Evolutionary conservation across 1,284 basidiomycete genomes (phyloP).

Genomic region (Agaricales sp.): DNA sequence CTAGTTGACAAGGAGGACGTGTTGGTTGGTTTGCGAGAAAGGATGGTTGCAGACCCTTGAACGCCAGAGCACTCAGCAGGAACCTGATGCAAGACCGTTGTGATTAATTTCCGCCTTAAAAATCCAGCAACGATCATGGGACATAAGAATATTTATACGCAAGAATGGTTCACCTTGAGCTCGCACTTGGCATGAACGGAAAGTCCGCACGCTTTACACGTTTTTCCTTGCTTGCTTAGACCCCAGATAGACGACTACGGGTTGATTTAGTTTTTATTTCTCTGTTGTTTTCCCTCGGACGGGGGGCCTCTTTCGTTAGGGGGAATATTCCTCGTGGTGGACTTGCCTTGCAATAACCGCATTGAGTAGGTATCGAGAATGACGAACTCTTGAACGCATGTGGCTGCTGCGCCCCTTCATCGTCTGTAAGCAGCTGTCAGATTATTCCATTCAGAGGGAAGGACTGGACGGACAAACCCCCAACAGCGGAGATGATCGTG

Average conservation of each 20-base stretch:
- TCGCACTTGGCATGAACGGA: slow-evolving; percentile 82
- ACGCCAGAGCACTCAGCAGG: slow-evolving; percentile 57
- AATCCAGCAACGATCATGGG: too few species aligned
- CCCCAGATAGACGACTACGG: slow-evolving; percentile 79
- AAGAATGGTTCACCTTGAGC: slow-evolving; percentile 45
- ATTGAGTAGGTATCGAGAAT: slow-evolving; percentile 76
- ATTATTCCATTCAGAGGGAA: slow-evolving; percentile 1
- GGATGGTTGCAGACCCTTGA: slow-evolving; percentile 12
- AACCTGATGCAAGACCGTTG: slow-evolving; percentile 33
- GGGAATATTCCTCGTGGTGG: neutral
- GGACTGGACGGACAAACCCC: too few species aligned
- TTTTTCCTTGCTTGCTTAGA: slow-evolving; percentile 74
- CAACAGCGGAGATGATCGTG: slow-evolving; percentile 50
- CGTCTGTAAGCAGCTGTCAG: slow-evolving; percentile 5
- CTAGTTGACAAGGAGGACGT: slow-evolving; percentile 11
- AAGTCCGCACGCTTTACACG: slow-evolving; percentile 67
- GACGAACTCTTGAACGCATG: slow-evolving; percentile 76
- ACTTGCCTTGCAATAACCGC: slow-evolving; percentile 69
- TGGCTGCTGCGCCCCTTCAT: slow-evolving; percentile 52
- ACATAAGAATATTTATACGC: too few species aligned
- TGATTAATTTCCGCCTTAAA: too few species aligned
- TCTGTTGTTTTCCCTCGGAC: too few species aligned
- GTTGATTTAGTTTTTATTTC: neutral
- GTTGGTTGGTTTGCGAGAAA: slow-evolving; percentile 14
- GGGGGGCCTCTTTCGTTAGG: slow-evolving; percentile 5